Evolutionary conservation across 306 rosid species (phyloP).

Genomic region (Quercus parvula): DNA sequence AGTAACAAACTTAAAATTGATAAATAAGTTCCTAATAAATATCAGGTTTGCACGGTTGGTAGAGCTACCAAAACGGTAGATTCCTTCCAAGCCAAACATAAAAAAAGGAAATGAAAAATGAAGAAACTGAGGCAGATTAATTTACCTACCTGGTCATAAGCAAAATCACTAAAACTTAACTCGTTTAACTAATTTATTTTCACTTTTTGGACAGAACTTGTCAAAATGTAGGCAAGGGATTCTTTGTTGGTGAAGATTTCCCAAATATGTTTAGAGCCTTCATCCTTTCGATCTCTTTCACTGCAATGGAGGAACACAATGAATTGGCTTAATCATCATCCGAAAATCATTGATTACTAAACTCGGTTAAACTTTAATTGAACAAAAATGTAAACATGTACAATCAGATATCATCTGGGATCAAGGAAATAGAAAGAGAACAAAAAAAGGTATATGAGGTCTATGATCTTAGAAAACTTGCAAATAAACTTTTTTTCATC

Average conservation of each 20-base stretch:
- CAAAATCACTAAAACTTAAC: not conserved
- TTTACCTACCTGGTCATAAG: constrained; percentile 13
- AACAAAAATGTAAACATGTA: not conserved
- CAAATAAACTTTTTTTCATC: not conserved
- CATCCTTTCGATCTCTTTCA: constrained; percentile 49
- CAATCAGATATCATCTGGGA: not conserved
- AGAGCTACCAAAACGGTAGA: not conserved
- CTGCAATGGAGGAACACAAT: constrained; percentile 17
- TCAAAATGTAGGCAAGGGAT: not conserved
- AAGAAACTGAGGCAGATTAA: not conserved
- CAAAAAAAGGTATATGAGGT: not conserved
- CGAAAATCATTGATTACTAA: not conserved
- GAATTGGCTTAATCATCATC: not conserved
- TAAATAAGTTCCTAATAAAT: not conserved
- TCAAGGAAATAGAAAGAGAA: not conserved
- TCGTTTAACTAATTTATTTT: not conserved
- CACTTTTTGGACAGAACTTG: not conserved
- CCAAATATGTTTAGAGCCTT: constrained; percentile 36
- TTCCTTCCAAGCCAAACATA: not conserved
- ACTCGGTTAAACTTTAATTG: not conserved
- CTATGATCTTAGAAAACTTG: not conserved
- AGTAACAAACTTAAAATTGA: not conserved
- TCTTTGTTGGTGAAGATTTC: constrained; percentile 9
- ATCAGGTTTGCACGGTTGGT: not conserved
- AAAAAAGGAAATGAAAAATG: not conserved